Evolutionary conservation across 129 eudicot species (phyloP), one percentile per base, ranked within the genome.

Genomic region (Ambrosia trifida): DNA sequence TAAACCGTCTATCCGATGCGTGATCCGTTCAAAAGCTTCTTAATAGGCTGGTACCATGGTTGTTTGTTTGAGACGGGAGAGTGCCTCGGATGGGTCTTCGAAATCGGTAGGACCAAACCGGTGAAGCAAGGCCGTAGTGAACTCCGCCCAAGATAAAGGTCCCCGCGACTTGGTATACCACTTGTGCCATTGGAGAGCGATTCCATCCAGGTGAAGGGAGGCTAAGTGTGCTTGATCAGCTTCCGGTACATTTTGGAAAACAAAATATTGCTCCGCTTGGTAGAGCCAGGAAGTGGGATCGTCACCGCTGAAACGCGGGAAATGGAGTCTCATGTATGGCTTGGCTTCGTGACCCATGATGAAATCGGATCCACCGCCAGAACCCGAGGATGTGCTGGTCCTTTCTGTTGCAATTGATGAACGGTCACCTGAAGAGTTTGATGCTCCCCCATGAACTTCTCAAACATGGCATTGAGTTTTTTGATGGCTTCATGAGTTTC

Each of bases 281-380:
- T 20, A 58, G 5, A 58, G 13, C 64, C 64, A 58, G 5, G 30
- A n/a, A 16, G 36, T 20, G 2, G 40, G 64, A 36, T 58, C 64
- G 64, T 58, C 64, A 11, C 64, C 64, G 38, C 36, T 20, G 16
- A 58, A 58, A 11, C 64, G 64, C 5, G 40, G 16, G 12, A 58
- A 24, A 9, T 58, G 36, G 36, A 58, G 64, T 14, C 24, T 58
- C 64, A 58, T 7, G 64, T 58, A 24, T 7, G 40, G 64, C 9
- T 20, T 20, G 2, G 1, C 11, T 16, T 19, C 33, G 18, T 0
- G 2, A 10, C 13, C 61, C 10, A 3, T 1, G 8, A 19, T 12
- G 33, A 3, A n/a, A 2, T 5, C 1, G 10, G 61, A 24, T 1
- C 59, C 59, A 13, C 61, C 33, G 9, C 64, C 64, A 5, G 36